A percentile compares a stretch with the other conserved stretches of the same genome.
These are phyloP conservation scores for Mrakia gelida DNA, from an alignment of 768 basidiomycete genomes.

Conservation along the genomic window DNA sequence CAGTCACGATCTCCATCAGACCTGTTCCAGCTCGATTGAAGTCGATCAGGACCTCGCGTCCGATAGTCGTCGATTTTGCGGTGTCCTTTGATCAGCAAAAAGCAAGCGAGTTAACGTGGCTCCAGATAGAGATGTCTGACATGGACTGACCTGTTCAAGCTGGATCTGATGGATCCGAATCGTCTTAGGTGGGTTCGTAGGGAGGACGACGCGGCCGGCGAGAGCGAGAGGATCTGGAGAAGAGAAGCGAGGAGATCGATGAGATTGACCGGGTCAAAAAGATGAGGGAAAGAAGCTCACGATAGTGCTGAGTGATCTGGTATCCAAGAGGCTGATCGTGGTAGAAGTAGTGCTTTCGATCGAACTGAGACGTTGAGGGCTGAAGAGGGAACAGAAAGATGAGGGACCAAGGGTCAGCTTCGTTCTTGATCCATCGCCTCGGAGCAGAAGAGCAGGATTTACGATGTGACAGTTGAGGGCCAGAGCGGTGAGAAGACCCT, in stretches of 20 bases:
- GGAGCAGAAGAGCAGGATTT: slow-evolving; percentile 17
- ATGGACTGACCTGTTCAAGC: slow-evolving; percentile 82
- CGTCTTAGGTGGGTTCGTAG: not conserved
- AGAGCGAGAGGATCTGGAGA: slow-evolving; percentile 71
- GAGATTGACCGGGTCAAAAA: not conserved
- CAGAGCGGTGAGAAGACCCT: slow-evolving; percentile 74
- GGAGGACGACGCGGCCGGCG: slow-evolving; percentile 57
- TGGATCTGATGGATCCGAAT: slow-evolving; percentile 94
- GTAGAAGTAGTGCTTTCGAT: slow-evolving; percentile 98
- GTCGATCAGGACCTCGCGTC: slow-evolving; percentile 56
- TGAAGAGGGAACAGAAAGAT: slow-evolving; percentile 45
- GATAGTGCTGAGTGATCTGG: slow-evolving; percentile 95
- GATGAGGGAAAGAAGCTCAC: slow-evolving; percentile 46
- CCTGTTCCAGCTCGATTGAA: slow-evolving; percentile 85
- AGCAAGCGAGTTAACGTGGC: slow-evolving; percentile 29
- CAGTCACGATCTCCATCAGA: slow-evolving; percentile 92
- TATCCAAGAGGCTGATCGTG: slow-evolving; percentile 89
- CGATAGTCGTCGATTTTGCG: slow-evolving; percentile 63
- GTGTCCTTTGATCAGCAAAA: slow-evolving; percentile 63
- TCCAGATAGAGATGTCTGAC: no score
- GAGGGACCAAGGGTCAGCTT: not conserved
- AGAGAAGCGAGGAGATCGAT: not conserved
- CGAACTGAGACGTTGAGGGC: slow-evolving; percentile 72
- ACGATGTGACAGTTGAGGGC: slow-evolving; percentile 55
- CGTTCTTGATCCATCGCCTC: no score